Evolutionary conservation across 1,284 basidiomycete genomes (phyloP), one percentile per base, ranked within the genome.

Genomic region (Fistulina hepatica): DNA sequence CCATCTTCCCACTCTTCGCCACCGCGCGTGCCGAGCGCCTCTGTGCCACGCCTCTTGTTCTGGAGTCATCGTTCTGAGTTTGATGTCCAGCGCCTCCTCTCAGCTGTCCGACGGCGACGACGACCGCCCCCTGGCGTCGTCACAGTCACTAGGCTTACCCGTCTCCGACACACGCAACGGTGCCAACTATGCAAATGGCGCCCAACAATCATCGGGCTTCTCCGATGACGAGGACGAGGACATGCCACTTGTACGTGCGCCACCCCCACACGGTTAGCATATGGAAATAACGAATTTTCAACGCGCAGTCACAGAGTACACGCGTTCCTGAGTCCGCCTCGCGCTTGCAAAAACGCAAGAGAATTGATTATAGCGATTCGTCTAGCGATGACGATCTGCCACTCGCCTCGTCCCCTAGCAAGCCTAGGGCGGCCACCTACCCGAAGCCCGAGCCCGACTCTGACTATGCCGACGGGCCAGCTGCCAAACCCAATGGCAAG

Each of bases 371-470:
- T 39, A 61, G 60, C 13, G 67, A 69, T 43, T 68, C 72, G 23
- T 74, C 72, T 27, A 80, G 75, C 48, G 79, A 79, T n/a, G 78
- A 81, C 46, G 79, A 83, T 44, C 63, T 61, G 19, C 80, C 80
- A 30, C 69, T 84, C 32, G 79, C 79, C 34, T 79, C 77, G 26
- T 80, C 80, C 20, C 77, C 78, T 15, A 63, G 59, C 8, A 82
- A 81, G 57, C 43, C 54, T 24, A 59, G 58, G 44, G 59, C 67
- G 21, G 56, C 60, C 36, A 57, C 64, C 8, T 55, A 62, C 13
- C 52, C 59, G 21, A 66, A 63, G 58, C 63, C 64, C 20, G 65
- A 68, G 28, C 60, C 61, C 15, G 59, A 64, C 31, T 50, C 48
- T 33, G 48, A 45, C 28, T 46, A 50, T 33, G 54, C 55, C 34